Evolutionary conservation across 2,329 filamentous ascomycete species (phyloP), one percentile per base, ranked within the genome.

Genomic region (Cytospora mali): DNA sequence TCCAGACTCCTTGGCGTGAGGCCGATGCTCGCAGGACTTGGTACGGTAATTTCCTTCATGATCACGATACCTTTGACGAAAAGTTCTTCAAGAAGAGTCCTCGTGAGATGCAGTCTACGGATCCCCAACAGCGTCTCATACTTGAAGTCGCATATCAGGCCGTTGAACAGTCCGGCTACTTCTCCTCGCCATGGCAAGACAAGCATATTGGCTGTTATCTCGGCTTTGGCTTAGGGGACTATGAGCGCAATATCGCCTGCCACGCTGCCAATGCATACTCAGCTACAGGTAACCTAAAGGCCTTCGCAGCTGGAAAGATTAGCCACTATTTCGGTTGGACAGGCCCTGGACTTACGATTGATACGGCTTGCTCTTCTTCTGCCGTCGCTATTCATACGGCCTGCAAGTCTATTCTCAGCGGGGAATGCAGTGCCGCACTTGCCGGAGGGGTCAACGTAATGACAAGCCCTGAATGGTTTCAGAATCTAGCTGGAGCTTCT

Each of bases 71-170:
- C 1, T 78, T 78, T 62, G 78, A 80, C 64, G 69, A 75, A 52
- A 66, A 69, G 2, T 80, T 80, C 70, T 80, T 80, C 70, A 71
- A 72, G 31, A 74, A 74, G n/a, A 72, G 65, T 23, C 66, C 74
- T 3, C 71, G 72, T 6, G 76, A 78, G 68, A 70, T 69, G 23
- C 68, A 67, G 11, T 66, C 73, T 4, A 75, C 74, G 64, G 77
- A 80, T 63, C 77, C 77, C 6, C 75, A 79, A 59, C 75, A 77
- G 31, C 70, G 76, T 6, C 60, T 74, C 5, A 50, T 75, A 1
- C 70, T 79, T 3, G 74, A 80, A 62, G 71, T 69, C 1, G 75
- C 78, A 0, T 81, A 80, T 66, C 75, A 81, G 51, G 73, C 74
- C 1, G 60, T 77, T 1, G 73, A 74, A 54, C 60, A 65, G 27